Percentiles rank a stretch among this genome's conserved stretches.
These are phyloP conservation scores for Pleochaeta shiraiana DNA, from an alignment of 2,329 filamentous ascomycete genomes.

Conservation along the genomic window DNA sequence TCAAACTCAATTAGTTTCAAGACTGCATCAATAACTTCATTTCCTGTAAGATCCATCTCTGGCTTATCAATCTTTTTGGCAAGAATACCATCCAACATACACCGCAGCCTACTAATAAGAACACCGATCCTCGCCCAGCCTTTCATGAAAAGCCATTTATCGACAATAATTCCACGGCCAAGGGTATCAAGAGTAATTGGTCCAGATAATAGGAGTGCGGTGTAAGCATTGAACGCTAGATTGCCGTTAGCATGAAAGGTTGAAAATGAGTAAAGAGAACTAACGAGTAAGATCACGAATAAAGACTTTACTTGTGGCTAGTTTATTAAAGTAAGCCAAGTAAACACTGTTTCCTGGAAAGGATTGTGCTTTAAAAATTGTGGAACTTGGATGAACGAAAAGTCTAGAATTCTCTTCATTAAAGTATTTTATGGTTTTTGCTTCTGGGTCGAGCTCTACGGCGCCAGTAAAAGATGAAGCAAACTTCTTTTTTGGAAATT, in stretches of 20 bases:
- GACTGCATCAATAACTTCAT: slow-evolving; percentile 55
- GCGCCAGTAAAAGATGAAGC: slow-evolving; percentile 69
- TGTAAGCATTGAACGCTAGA: slow-evolving; percentile 68
- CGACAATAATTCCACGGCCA: slow-evolving; percentile 69
- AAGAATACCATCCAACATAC: slow-evolving; percentile 71
- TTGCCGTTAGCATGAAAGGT: background rate
- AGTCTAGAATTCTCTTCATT: slow-evolving; percentile 68
- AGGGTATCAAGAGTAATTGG: slow-evolving; percentile 68
- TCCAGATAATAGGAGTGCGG: slow-evolving; percentile 71
- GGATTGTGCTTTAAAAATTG: slow-evolving; percentile 60
- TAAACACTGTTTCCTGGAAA: slow-evolving; percentile 59
- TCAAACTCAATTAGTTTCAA: slow-evolving; percentile 71
- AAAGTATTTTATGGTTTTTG: slow-evolving; percentile 80
- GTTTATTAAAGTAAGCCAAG: slow-evolving; percentile 78
- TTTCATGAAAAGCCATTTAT: slow-evolving; percentile 68
- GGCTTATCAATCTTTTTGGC: slow-evolving; percentile 63
- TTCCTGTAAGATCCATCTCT: slow-evolving; percentile 30
- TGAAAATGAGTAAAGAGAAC: slow-evolving; percentile 19
- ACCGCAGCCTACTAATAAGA: slow-evolving; percentile 57
- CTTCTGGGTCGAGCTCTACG: slow-evolving; percentile 83
- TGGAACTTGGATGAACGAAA: slow-evolving; percentile 81
- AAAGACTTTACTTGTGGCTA: slow-evolving; percentile 82
- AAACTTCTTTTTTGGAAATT: slow-evolving; percentile 92
- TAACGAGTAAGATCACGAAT: slow-evolving; percentile 73
- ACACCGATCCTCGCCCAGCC: slow-evolving; percentile 95